Evolutionary conservation across 345 rosid species (phyloP), one percentile per base, ranked within the genome.

Genomic region (Pelargonium nanum): DNA sequence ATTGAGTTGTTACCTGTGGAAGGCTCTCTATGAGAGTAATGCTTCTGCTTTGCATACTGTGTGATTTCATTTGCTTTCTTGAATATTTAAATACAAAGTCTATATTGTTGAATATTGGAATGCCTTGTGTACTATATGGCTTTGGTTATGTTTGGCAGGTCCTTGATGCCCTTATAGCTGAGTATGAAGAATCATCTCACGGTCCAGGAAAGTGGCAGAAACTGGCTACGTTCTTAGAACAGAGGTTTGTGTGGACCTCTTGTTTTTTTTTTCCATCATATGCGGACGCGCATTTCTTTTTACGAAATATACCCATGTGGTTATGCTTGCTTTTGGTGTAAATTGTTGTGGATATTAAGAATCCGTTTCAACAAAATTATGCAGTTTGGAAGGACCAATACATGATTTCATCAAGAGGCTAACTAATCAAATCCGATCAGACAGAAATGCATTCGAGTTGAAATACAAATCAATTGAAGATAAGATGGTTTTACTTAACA

Each of bases 141-240:
- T 26, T 26, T 40, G 67, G 24, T 56, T 61, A 56, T 56, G 26
- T 48, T 58, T 8, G 68, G 70, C 85, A 94, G 97, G 89, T 90
- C 60, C 80, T 94, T 68, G 97, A 90, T 73, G 76, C 72, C 60
- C 86, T 89, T 72, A 52, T 88, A 19, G 76, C 86, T 4, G 96
- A 88, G 62, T 94, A 90, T 63, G 96, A 88, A 56, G 76, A 74
- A 58, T 78, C 86, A 24, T 81, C 83, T 69, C 87, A 82, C 77
- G 97, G 97, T 60, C 97, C 96, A 0, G 84, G 83, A 25, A 90
- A 94, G 73, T 94, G 97, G 96, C 86, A 88, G 81, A 94, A 90
- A 77, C 76, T 90, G 70, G 89, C 85, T 3, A 72, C 61, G 53
- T 94, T 86, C 81, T 85, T 90, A 61, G 92, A 88, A 57, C 95